Base-by-base conservation (phyloP, 2,329 filamentous ascomycete species). In the Fusarium longipes region DNA sequence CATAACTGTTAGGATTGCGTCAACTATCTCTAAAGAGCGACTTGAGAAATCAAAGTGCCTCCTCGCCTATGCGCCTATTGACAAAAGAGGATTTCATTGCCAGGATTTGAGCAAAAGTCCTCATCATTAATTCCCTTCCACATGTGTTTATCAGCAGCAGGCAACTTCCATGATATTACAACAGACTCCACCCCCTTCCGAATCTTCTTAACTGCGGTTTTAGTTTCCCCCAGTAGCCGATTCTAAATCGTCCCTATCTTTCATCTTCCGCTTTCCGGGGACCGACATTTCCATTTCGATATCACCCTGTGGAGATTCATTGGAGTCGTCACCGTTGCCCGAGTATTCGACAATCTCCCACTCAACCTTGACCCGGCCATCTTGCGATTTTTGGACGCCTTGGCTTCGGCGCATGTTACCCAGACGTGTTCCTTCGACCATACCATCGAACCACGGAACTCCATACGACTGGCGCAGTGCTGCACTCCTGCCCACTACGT, bases 271-370 rank as follows among this genome's bases (percentile, higher is more conserved):
- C 78, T 89, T 89, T 47, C 78, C 80, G 18, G 79, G 76, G 14
- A 77, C 72, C 30, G 63, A 63, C 27, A 71, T 53, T 47, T 72
- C 73, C 76, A 77, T 77, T 22, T 81, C 79, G 12, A 78, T 71
- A 42, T 79, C 77, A 8, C 78, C 74, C 6, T 67, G 74, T 39
- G 77, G 20, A 42, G 54, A 40, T 29, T 18, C 59, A 29, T 30
- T 42, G 29, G 29, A 42, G 25, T 69, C 65, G 27, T 73, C 73
- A 15, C 79, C 80, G 10, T 80, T 82, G 51, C 82, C 84, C 44
- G 82, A 85, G 83, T 87, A 94, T 79, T 97, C 93, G 36, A 90
- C 84, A 66, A 97, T 85, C 78, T 97, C 93, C 92, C 93, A 97
- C 74, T 96, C 90, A 12, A 96, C 85, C 42, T 82, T 86, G 35